Evolutionary conservation across 78 protist species (phyloP).

Genomic region (slime mould (Dictyostelium discoideum)): DNA sequence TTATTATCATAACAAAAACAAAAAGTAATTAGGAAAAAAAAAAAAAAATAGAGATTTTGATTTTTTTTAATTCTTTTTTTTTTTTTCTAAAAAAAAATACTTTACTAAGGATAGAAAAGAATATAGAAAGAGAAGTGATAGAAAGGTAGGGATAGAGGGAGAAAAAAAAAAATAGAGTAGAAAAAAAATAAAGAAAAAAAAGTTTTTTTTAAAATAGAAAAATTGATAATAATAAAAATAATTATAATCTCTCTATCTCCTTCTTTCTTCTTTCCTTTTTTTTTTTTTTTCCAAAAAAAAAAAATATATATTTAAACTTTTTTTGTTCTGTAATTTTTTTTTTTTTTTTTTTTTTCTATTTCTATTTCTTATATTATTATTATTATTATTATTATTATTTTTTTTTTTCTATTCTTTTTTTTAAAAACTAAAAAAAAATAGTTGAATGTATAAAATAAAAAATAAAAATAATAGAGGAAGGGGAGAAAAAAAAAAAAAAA

Average conservation of each 20-base stretch:
- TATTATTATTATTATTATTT: background rate
- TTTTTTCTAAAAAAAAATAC: background rate
- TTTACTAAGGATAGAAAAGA: background rate
- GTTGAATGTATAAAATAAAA: background rate
- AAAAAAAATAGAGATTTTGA: background rate
- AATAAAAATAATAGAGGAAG: background rate
- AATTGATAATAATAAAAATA: background rate
- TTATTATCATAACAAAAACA: background rate
- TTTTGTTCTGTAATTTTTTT: background rate
- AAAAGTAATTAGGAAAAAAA: background rate
- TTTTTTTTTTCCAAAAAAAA: background rate
- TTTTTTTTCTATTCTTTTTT: background rate
- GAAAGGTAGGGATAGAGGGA: background rate
- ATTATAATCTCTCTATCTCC: slow-evolving; percentile 18
- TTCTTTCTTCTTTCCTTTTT: background rate
- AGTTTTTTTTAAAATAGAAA: background rate
- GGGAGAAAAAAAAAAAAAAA: background rate
- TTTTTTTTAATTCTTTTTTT: background rate
- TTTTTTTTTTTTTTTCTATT: background rate
- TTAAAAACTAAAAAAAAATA: background rate
- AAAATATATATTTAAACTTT: background rate
- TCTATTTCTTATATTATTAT: too few relatives aligned
- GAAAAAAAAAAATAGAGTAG: background rate
- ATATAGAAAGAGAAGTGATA: background rate
- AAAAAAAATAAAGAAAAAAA: background rate